Conservation (phyloP, 768 basidiomycete genomes). For the Lactarius psammicola region DNA sequence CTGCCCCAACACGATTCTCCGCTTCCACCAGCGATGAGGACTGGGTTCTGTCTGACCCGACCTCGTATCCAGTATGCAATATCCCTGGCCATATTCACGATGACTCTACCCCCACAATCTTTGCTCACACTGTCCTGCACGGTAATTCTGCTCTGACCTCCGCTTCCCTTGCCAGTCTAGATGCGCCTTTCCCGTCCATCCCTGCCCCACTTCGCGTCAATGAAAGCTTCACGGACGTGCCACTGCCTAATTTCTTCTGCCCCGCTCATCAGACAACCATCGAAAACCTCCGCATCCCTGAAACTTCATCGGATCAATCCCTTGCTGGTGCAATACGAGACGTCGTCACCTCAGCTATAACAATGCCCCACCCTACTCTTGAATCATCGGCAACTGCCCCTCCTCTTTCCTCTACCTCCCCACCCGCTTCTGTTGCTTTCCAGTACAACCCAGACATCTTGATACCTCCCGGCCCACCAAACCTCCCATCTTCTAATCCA, state of each 20-base stretch:
- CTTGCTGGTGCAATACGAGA: no score
- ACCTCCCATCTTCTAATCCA: no score
- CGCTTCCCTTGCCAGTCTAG: not conserved
- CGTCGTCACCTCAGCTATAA: not conserved
- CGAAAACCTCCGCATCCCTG: no score
- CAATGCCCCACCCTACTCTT: not conserved
- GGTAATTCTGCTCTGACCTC: not conserved
- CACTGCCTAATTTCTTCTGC: not conserved
- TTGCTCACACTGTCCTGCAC: not conserved
- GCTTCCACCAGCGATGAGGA: not conserved
- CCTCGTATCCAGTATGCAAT: not conserved
- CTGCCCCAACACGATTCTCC: not conserved
- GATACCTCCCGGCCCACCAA: no score
- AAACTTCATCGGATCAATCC: not conserved
- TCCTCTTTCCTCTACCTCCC: not conserved
- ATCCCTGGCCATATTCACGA: not conserved
- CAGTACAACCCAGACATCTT: no score
- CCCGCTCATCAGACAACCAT: not conserved
- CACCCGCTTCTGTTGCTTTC: no score
- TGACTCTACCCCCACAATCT: no score
- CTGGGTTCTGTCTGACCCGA: fast-evolving
- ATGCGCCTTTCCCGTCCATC: not conserved
- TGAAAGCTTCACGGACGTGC: not conserved
- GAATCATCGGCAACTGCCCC: no score
- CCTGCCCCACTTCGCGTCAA: not conserved